Evolutionary conservation across 1,139 yeast species (phyloP), one percentile per base, ranked within the genome.

Genomic region (Lodderomyces jiufengensis): DNA sequence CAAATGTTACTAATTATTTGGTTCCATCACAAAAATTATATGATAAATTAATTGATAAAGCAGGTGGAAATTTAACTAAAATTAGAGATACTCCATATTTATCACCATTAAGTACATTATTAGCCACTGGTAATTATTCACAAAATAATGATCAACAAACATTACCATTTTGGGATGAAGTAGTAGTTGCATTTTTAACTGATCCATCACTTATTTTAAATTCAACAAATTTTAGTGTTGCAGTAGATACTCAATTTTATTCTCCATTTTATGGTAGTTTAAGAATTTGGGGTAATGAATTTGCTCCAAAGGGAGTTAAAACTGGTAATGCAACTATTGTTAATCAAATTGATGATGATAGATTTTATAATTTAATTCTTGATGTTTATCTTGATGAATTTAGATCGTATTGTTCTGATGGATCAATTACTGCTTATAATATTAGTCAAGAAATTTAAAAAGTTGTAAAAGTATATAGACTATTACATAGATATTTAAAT

Each of bases 101-200:
- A 29, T 28, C 42, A 5, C 52, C 52, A 34, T 51, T 61, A 12
- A 40, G 45, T 12, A 45, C 48, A 21, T 49, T 60, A 35, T 46
- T 63, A 18, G 57, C 48, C 10, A 52, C 57, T 18, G 70, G 70
- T 29, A 64, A 62, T 49, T 60, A 51, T 44, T 40, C 59, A 4
- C 50, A 44, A 34, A 59, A 57, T 40, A 33, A 16, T 45, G 36
- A 32, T 3, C 37, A 50, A 38, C 55, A 54, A 14, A 54, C 57
- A 13, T 49, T 64, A 36, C 70, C 70, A 40, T 59, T 62, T 48
- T 63, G 70, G 70, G 70, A 64, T 47, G 62, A 58, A 32, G 68
- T 60, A 34, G 69, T 61, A 14, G 42, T 57, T 31, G 63, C 63
- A 8, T 54, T 47, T 45, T 50, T 64, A 57, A 52, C 58, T 3